A percentile compares a stretch with the other conserved stretches of the same genome.
Conservation (phyloP, 768 basidiomycete species). For the Coprinopsis strossmayeri region DNA sequence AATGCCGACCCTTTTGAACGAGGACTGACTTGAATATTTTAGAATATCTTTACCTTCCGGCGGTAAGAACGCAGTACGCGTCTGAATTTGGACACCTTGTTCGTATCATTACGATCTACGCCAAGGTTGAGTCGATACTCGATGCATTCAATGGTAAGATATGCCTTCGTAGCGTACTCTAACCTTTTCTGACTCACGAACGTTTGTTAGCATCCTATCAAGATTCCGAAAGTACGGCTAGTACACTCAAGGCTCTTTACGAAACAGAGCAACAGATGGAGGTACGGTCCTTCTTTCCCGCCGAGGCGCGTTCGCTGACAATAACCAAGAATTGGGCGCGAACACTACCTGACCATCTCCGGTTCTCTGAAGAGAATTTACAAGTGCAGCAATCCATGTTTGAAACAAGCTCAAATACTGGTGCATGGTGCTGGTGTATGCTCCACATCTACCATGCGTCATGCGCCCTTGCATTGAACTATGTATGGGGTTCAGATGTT, state of each 20-base stretch:
- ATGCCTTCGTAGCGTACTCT: not conserved
- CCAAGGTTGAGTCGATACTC: slow-evolving; percentile 50
- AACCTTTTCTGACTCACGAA: slow-evolving; percentile 10
- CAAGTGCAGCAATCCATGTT: slow-evolving; percentile 69
- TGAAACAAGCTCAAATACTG: slow-evolving; percentile 70
- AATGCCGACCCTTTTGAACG: slow-evolving; percentile 13
- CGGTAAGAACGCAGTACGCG: slow-evolving; percentile 51
- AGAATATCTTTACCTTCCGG: slow-evolving; percentile 67
- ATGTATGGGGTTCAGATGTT: slow-evolving; percentile 37
- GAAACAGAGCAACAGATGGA: slow-evolving; percentile 41
- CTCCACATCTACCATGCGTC: slow-evolving; percentile 73
- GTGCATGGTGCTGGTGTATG: slow-evolving; percentile 76
- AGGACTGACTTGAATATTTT: slow-evolving; percentile 12
- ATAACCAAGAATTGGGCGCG: slow-evolving; percentile 51
- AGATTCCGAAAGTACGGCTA: slow-evolving; percentile 28
- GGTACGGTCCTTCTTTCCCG: slow-evolving; percentile 22
- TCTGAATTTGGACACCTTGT: slow-evolving; percentile 77
- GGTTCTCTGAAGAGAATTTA: slow-evolving; percentile 64
- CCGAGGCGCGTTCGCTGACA: slow-evolving; percentile 10
- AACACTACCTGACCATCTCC: slow-evolving; percentile 64
- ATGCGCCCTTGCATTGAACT: slow-evolving; percentile 54
- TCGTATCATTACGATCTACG: slow-evolving; percentile 59
- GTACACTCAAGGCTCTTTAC: slow-evolving; percentile 27
- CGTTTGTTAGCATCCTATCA: slow-evolving; percentile 14
- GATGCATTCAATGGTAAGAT: slow-evolving; percentile 43